Base-by-base conservation (phyloP, 768 basidiomycete genomes). In the Boletellus ananas region DNA sequence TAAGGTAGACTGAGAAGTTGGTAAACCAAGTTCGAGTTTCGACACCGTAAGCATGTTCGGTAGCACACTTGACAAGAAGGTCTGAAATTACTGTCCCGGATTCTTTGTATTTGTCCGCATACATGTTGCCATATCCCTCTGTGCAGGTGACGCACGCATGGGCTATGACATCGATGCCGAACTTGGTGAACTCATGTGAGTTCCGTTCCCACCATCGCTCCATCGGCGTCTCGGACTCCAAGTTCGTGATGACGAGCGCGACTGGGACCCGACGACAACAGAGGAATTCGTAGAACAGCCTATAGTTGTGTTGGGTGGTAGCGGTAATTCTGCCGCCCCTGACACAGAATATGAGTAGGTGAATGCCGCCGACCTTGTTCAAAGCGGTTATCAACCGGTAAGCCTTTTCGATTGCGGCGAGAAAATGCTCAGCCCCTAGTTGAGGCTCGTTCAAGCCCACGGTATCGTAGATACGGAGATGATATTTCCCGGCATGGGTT, bases 341-440 rank as follows among this genome's bases (percentile, higher is more conserved):
- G 56, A 74, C 62, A 42, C 66, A 67, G 55, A 68, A 74, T 2
- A 74, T 49, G 16, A 77, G 69, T 9, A 77, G 65, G 53, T 64
- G 66, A 38, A 75, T 51, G 6, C 74, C 73, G 11, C 60, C 69
- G 2, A 43, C 48, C 9, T 45, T 23, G 23, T 61, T 56, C 34
- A 75, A 52, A 10, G 51, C 53, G 7, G 61, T 51, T 40, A 74
- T 58, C 27, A 78, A 54, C 43, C 9, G 37, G 50, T 68, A 59
- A 37, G 69, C 64, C 21, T 61, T 60, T 52, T 59, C 60, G 39
- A 70, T 60, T 35, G 63, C 67, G 13, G 50, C 43, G 45, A 65
- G 55, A 50, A 58, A 54, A 23, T 56, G 29, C 41, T 64, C 54
- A 16, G 56, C 64, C 4, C 56, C 55, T 18, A 51, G 56, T n/a